Percentiles rank a stretch among this genome's conserved stretches.
These are phyloP conservation scores for Omphalotus olearius DNA, from an alignment of 1,284 basidiomycete species.

Conservation along the genomic window DNA sequence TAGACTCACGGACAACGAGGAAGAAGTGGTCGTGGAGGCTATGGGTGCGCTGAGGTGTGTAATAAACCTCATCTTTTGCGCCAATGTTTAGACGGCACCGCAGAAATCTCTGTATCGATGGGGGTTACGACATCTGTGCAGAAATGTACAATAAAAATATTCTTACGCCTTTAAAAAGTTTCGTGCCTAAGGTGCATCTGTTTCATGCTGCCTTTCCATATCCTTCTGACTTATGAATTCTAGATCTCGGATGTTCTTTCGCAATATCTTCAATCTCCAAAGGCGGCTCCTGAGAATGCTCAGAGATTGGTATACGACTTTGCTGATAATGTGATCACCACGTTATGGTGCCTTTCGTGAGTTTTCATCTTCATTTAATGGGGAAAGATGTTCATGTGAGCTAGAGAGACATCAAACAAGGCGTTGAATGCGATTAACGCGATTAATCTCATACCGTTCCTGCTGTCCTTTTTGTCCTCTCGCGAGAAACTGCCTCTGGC, in stretches of 20 bases:
- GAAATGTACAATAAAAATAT: constrained; percentile 98
- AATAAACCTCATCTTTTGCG: neutral
- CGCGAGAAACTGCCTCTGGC: constrained; percentile 62
- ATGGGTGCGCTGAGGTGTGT: constrained; percentile 76
- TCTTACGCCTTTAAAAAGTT: constrained; percentile 66
- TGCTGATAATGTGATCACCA: constrained; percentile 86
- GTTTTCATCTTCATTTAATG: constrained; percentile 26
- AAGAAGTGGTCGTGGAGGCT: constrained; percentile 85
- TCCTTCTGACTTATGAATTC: constrained; percentile 3
- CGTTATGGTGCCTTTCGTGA: constrained; percentile 91
- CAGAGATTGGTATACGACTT: constrained; percentile 81
- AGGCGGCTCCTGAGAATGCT: constrained; percentile 58
- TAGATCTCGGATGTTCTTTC: constrained; percentile 75
- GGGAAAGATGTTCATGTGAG: constrained; percentile 29
- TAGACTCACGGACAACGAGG: constrained; percentile 77
- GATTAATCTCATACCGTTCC: constrained; percentile 69
- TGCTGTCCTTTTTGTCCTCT: constrained; percentile 79
- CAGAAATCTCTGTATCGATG: constrained; percentile 92
- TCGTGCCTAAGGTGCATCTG: constrained; percentile 64
- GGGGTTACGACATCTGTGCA: constrained; percentile 88
- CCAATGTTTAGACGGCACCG: neutral
- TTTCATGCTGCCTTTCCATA: neutral
- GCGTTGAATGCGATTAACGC: constrained; percentile 84
- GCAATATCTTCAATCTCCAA: constrained; percentile 60
- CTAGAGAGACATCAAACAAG: constrained; percentile 89